Percentiles rank a stretch among this genome's conserved stretches.
phyloP scores from a whole-genome alignment of 108 stramenopile genomes.

The Aurantiochytrium sp. region DNA sequence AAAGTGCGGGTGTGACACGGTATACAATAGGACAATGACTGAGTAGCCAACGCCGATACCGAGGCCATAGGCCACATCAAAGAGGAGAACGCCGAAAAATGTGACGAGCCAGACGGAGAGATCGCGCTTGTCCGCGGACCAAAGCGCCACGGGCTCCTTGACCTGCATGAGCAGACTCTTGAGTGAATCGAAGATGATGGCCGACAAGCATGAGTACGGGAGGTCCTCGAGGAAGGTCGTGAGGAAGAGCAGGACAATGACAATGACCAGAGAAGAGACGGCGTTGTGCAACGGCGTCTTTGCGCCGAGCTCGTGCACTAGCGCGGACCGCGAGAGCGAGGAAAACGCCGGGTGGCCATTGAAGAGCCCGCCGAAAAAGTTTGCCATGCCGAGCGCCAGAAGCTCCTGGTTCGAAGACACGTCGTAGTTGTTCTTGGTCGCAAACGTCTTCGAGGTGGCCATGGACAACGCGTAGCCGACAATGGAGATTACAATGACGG shows the following conservation, averaged over 20 bases:
- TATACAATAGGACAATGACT: neutral
- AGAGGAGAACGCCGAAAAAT: neutral
- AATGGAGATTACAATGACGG: neutral
- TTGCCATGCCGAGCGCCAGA: slow-evolving; percentile 11
- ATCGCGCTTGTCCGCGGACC: neutral
- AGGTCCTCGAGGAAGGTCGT: slow-evolving; percentile 1
- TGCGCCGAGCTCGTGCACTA: slow-evolving; percentile 26
- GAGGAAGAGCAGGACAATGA: neutral
- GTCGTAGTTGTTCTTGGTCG: slow-evolving; percentile 17
- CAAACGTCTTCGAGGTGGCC: slow-evolving; percentile 5
- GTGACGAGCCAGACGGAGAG: neutral
- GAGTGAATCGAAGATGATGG: slow-evolving; percentile 29
- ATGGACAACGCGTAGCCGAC: slow-evolving; percentile 12
- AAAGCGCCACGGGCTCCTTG: neutral
- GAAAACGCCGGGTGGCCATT: neutral
- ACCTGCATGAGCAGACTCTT: slow-evolving; percentile 6
- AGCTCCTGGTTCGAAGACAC: slow-evolving; percentile 12
- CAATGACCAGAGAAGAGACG: neutral
- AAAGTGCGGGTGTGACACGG: slow-evolving; percentile 2
- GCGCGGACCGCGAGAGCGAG: neutral
- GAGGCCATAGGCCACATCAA: neutral
- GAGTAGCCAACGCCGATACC: neutral
- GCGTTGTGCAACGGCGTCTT: neutral
- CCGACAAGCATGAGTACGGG: neutral
- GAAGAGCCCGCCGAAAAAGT: slow-evolving; percentile 7